Conservation (phyloP, 805 yeast species). For the Starmera amethionina region DNA sequence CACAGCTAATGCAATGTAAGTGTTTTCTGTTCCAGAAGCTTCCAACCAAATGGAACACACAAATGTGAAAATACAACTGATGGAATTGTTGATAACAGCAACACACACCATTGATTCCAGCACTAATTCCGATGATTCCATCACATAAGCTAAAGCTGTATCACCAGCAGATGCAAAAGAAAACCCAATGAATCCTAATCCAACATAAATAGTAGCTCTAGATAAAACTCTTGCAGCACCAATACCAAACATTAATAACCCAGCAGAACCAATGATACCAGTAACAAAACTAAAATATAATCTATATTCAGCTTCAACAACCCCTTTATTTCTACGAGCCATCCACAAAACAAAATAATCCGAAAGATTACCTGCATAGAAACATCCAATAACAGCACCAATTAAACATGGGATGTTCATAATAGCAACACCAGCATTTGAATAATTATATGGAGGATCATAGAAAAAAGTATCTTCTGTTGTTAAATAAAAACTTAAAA, state of each 20-base stretch:
- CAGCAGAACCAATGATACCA: slow-evolving; percentile 49
- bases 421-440: slow-evolving; percentile 57
- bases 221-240: slow-evolving; percentile 49
- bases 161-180: slow-evolving; percentile 69
- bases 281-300: slow-evolving; percentile 47
- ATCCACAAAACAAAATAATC: slow-evolving; percentile 52
- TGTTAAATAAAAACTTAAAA: slow-evolving; percentile 64
- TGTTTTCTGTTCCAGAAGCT: slow-evolving; percentile 44
- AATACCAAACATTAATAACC: slow-evolving; percentile 55
- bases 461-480: slow-evolving; percentile 62
- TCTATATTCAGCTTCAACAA: slow-evolving; percentile 58
- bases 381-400: slow-evolving; percentile 59
- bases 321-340: slow-evolving; percentile 51
- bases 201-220: slow-evolving; percentile 48
- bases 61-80: slow-evolving; percentile 60
- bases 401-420: slow-evolving; percentile 66
- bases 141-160: slow-evolving; percentile 54
- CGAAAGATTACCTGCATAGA: slow-evolving; percentile 50
- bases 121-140: slow-evolving; percentile 65
- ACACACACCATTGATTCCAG: slow-evolving; percentile 68
- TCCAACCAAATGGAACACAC: slow-evolving; percentile 53
- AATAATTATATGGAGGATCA: slow-evolving; percentile 56
- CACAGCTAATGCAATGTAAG: slow-evolving; percentile 52
- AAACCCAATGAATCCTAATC: slow-evolving; percentile 55
- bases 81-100: slow-evolving; percentile 48